Evolutionary conservation across 2,329 filamentous ascomycete species (phyloP).

Genomic region (Aspergillus pseudoviridinutans): DNA sequence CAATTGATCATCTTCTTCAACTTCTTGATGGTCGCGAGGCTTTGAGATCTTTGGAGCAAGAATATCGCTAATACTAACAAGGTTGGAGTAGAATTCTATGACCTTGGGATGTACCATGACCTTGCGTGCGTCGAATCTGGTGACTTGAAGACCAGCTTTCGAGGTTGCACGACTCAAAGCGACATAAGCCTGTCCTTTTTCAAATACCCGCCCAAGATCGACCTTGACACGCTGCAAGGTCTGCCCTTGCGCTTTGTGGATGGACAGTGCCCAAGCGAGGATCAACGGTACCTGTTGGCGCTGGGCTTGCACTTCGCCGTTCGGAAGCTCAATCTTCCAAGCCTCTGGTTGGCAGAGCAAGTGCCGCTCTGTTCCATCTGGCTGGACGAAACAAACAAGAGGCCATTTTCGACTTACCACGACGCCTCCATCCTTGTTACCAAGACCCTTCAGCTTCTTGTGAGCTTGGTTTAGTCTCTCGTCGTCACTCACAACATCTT

Average conservation of each 20-base stretch:
- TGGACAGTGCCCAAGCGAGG: constrained; percentile 92
- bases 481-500: constrained; percentile 45
- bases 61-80: constrained; percentile 67
- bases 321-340: constrained; percentile 97
- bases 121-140: constrained; percentile 82
- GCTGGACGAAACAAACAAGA: constrained; percentile 75
- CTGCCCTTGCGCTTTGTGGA: constrained; percentile 96
- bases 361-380: constrained; percentile 70
- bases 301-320: constrained; percentile 86
- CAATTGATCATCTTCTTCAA: constrained; percentile 34
- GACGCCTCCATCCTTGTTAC: constrained; percentile 47
- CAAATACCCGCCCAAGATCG: constrained; percentile 85
- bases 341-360: constrained; percentile 81
- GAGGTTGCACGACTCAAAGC: constrained; percentile 88
- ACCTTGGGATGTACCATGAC: constrained; percentile 93
- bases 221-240: constrained; percentile 93
- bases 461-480: constrained; percentile 42
- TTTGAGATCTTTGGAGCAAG: constrained; percentile 25
- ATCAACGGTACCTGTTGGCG: constrained; percentile 82
- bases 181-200: constrained; percentile 97
- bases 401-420: constrained; percentile 64
- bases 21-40: constrained; percentile 29
- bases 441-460: constrained; percentile 55
- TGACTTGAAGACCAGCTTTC: constrained; percentile 80
- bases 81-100: constrained; percentile 74